Evolutionary conservation across 345 rosid species (phyloP).

Genomic region (Eucalyptus urophylla): DNA sequence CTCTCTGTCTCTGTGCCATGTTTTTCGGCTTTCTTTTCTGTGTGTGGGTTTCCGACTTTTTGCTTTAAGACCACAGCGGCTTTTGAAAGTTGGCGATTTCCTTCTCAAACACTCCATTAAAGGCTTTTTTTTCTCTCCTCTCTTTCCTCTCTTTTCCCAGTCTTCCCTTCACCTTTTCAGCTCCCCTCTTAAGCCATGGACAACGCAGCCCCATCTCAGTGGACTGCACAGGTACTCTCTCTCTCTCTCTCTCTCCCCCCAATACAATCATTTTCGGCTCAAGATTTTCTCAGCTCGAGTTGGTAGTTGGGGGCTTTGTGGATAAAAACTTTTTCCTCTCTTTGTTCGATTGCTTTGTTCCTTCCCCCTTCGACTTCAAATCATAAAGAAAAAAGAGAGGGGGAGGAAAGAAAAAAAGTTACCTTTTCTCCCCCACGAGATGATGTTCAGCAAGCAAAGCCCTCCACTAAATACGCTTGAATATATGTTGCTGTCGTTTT

Average conservation of each 20-base stretch:
- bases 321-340: neutral
- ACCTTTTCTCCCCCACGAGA: neutral
- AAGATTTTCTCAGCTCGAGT: neutral
- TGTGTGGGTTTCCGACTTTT: neutral
- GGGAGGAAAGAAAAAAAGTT: neutral
- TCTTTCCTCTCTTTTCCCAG: neutral
- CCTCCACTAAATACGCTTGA: neutral
- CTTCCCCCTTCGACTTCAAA: neutral
- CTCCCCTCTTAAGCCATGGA: neutral
- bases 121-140: neutral
- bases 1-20: too few species aligned
- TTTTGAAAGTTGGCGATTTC: neutral
- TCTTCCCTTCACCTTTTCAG: neutral
- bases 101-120: neutral
- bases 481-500: neutral
- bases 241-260: neutral
- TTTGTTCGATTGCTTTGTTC: neutral
- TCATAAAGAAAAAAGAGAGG: neutral
- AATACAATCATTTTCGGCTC: neutral
- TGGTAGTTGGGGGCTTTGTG: neutral
- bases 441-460: neutral
- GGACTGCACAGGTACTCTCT: neutral
- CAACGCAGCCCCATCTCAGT: neutral
- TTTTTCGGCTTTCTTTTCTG: neutral
- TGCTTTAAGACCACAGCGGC: neutral